phyloP scores from a whole-genome alignment of 2,329 filamentous ascomycete genomes.

The Golovinomyces cichoracearum region DNA sequence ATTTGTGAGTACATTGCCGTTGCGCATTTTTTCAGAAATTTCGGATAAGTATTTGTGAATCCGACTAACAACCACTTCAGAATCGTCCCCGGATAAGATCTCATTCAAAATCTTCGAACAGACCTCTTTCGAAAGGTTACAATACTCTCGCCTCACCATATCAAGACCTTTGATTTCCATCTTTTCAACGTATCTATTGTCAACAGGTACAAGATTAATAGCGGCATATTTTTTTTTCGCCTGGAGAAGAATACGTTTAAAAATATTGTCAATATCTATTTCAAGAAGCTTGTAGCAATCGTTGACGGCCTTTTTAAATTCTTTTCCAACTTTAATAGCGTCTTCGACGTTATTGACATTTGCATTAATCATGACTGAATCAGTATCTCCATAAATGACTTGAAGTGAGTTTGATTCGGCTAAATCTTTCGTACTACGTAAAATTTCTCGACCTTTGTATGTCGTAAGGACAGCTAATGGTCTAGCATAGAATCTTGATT shows the following conservation, averaged over 20 bases:
- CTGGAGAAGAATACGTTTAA: constrained; percentile 74
- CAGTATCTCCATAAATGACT: constrained; percentile 96
- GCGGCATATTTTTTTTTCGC: constrained; percentile 99
- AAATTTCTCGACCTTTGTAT: constrained; percentile 90
- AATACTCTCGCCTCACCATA: constrained; percentile 95
- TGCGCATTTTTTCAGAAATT: constrained; percentile 65
- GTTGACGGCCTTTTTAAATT: constrained; percentile 90
- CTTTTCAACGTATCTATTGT: constrained; percentile 77
- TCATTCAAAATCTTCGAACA: constrained; percentile 77
- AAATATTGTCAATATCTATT: constrained; percentile 95
- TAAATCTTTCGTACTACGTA: constrained; percentile 82
- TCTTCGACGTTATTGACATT: constrained; percentile 84
- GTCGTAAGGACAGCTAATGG: constrained; percentile 89
- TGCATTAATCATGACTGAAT: constrained; percentile 99
- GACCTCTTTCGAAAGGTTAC: constrained; percentile 79
- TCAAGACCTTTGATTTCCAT: constrained; percentile 96
- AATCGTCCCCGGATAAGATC: constrained; percentile 78
- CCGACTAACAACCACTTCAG: constrained; percentile 61
- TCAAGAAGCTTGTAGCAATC: constrained; percentile 77
- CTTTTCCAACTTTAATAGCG: constrained; percentile 69
- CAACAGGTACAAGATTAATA: constrained; percentile 70
- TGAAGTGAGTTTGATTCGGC: constrained; percentile 75
- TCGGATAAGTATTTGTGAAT: constrained; percentile 85
- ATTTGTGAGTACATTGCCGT: constrained; percentile 42
- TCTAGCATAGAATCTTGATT: constrained; percentile 88